Conservation (phyloP, 495 filamentous ascomycete genomes). For the Trichoderma orchidacearum region DNA sequence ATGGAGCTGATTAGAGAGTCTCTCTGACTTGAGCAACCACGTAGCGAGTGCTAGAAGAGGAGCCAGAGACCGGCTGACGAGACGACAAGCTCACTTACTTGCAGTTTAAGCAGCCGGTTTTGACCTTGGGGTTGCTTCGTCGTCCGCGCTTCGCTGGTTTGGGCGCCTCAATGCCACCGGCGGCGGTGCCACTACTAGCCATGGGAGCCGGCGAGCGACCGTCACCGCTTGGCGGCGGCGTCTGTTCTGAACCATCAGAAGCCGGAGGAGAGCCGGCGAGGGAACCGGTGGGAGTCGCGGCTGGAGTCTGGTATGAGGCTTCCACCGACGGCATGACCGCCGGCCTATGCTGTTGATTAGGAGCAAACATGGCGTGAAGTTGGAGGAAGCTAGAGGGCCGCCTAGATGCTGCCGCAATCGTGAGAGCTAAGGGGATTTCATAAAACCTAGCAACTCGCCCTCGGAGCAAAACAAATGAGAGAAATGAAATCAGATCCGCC, state of each 20-base stretch:
- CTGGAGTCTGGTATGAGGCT: background rate
- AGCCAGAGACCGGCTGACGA: slow-evolving; percentile 6
- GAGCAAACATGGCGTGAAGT: background rate
- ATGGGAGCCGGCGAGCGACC: background rate
- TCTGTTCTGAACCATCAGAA: background rate
- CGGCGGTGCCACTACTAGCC: background rate
- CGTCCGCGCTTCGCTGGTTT: slow-evolving; percentile 5
- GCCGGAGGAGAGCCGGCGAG: too few species aligned
- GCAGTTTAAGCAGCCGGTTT: slow-evolving; percentile 43
- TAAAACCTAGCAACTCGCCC: too few species aligned
- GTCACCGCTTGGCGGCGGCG: background rate
- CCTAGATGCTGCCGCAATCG: background rate
- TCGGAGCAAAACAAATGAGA: too few species aligned
- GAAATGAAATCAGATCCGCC: too few species aligned
- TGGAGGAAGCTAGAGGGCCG: too few species aligned
- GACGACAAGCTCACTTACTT: slow-evolving; percentile 25
- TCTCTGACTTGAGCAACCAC: background rate
- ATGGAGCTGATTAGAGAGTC: slow-evolving; percentile 6
- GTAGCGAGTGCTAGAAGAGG: slow-evolving; percentile 4
- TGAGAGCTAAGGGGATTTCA: background rate
- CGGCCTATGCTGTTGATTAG: background rate
- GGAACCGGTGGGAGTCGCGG: background rate
- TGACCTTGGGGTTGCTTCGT: slow-evolving; percentile 34
- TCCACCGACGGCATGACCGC: background rate
- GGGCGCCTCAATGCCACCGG: background rate